Base-by-base conservation (phyloP, 352 stramenopile genomes). In the Pythium graminicola region DNA sequence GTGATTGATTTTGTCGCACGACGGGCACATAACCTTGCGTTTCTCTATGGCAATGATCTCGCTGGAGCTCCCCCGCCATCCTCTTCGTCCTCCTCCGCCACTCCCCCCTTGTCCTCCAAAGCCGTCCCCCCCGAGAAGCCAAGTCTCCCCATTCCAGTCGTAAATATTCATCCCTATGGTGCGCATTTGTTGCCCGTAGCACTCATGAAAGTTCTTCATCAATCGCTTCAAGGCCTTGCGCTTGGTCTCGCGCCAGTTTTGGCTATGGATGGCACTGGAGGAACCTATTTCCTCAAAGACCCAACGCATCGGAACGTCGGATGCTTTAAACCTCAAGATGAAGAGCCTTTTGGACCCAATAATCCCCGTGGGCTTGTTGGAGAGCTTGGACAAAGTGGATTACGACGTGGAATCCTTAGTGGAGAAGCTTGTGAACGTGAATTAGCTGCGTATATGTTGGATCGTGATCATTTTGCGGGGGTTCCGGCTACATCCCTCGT, bases 291-390 rank as follows among this genome's bases (percentile, higher is more conserved):
- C 65, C 81, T 99, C 35, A 94, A 96, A 43, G 93, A 98, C 69
- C 80, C 89, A 4, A 75, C 78, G 6, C 97, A 98, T 56, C 85
- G 84, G 59, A 89, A 96, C 56, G 85, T 98, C 20, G 90, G 86
- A 19, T 97, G 97, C 23, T 99, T 99, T 69, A 99, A 99, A 56
- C 96, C 97, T 31, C 79, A 96, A 50, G 96, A 99, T 65, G 97
- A 99, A 64, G 97, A 99, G 57, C 96, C 96, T 0, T 98, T 98
- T 62, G 95, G 93, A 0, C 92, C 93, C 39, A 98, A 98, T 67
- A 99, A 99, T 71, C 96, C 96, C 9, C 86, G 96, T 28, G 92
- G 91, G 8, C 90, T 98, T 38, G 76, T 97, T 22, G 85, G 76
- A 17, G 67, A 78, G 35, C 65, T 93, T 8, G 82, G 80, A 14